Evolutionary conservation across 1,139 yeast species (phyloP), one percentile per base, ranked within the genome.

Genomic region (Saccharomyces hybrid): DNA sequence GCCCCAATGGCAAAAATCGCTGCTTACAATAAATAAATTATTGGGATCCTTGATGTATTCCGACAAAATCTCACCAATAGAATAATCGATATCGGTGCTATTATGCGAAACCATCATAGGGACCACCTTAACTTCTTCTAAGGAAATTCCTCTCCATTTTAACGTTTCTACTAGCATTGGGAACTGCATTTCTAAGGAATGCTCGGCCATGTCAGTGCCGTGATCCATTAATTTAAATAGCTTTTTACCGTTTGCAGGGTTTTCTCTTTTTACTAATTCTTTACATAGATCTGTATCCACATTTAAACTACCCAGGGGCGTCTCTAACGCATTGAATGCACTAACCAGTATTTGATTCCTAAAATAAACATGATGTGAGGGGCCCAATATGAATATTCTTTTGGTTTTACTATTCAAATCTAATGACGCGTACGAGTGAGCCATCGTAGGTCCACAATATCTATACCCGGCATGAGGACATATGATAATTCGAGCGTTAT

Each of bases 1-100:
- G 1, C 97, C 97, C 99, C 99, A 93, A 67, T 93, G 99, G 67
- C 98, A 91, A 66, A 93, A 95, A 72, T 93, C 99, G 1, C 95
- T 82, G 64, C 96, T 87, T 5, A 93, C 77, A 27, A 88, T 81
- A 70, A 93, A 87, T 29, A 60, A 50, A 1, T 83, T 86, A 38
- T 72, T 71, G 26, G 78, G 77, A 61, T 85, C 80, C 3, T 68
- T 70, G 54, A 89, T 67, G 61, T 78, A 87, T 1, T 84, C 83
- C 11, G 72, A 69, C 52, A 93, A 73, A 0, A 75, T 62, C 1
- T 67, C 62, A 0, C 86, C 84, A 23, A 87, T 66, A 25, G 72
- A 69, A 13, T 67, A 64, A 54, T 81, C 82, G 49, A 78, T 73
- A 1, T 60, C 60, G 11, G 74, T 71, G 54, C 79, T 80, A 52